These are phyloP conservation scores for Lactarius hatsudake DNA, from an alignment of 768 basidiomycete species.

Conservation along the genomic window DNA sequence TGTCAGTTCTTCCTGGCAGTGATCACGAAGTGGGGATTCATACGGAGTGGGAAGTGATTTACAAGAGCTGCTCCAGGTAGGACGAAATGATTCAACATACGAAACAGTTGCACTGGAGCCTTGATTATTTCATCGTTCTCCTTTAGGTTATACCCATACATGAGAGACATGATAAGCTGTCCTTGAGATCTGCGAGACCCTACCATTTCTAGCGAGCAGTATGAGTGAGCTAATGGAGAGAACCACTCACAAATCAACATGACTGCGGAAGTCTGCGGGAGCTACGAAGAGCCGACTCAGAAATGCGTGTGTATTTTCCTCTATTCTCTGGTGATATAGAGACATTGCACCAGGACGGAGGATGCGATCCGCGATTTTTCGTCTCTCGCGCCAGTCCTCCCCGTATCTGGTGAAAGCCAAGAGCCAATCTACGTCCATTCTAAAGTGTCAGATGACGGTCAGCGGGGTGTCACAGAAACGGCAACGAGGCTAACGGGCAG, in stretches of 20 bases:
- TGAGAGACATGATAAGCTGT: too few relatives aligned
- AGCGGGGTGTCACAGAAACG: too few relatives aligned
- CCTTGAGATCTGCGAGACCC: too few relatives aligned
- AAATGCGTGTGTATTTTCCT: not conserved
- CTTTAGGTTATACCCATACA: too few relatives aligned
- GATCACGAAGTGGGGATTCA: not conserved
- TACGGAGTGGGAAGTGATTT: not conserved
- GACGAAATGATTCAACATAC: too few relatives aligned
- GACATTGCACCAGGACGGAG: not conserved
- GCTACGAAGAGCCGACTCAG: not conserved
- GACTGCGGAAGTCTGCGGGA: constrained; percentile 2
- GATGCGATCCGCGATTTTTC: constrained; percentile 9
- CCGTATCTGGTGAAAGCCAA: not conserved
- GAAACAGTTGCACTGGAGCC: too few relatives aligned
- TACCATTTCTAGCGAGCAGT: too few relatives aligned
- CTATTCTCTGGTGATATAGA: not conserved
- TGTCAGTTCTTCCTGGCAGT: too few relatives aligned
- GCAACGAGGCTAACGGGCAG: not conserved
- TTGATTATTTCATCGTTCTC: too few relatives aligned
- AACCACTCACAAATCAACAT: constrained; percentile 1
- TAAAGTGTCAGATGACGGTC: not conserved
- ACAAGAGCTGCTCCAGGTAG: too few relatives aligned
- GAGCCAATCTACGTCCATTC: not conserved
- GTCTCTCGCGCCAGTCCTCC: constrained; percentile 3
- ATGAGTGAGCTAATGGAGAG: too few relatives aligned